Conservation (phyloP, 2,329 filamentous ascomycete genomes). For the Raffaelea arxii region DNA sequence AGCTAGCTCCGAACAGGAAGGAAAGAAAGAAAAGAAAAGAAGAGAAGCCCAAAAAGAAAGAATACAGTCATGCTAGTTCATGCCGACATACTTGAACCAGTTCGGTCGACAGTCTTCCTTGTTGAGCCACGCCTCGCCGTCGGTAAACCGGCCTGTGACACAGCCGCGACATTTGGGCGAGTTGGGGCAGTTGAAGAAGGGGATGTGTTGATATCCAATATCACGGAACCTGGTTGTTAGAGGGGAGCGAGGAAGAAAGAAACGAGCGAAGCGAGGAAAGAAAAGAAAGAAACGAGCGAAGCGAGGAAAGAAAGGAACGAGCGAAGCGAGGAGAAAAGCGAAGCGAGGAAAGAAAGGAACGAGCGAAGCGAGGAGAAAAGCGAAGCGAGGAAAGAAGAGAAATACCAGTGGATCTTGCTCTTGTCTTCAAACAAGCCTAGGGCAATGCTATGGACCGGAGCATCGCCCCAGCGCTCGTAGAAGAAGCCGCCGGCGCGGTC, state of each 20-base stretch:
- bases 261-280: too few species aligned
- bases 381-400: conserved; percentile 11
- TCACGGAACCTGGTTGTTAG: conserved; percentile 74
- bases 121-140: conserved; percentile 75
- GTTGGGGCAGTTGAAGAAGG: conserved; percentile 98
- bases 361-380: too few species aligned
- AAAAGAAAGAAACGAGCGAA: too few species aligned
- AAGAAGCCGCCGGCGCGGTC: conserved; percentile 95
- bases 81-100: conserved; percentile 93
- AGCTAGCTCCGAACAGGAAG: too few species aligned
- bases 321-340: too few species aligned
- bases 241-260: too few species aligned
- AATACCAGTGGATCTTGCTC: conserved; percentile 88
- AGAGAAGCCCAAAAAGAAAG: too few species aligned
- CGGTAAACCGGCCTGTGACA: conserved; percentile 76
- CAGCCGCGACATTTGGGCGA: conserved; percentile 75
- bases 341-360: too few species aligned
- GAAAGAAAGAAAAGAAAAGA: neutral
- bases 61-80: conserved; percentile 48
- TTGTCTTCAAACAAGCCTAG: conserved; percentile 86
- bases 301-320: neutral
- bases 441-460: conserved; percentile 90
- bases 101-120: conserved; percentile 90
- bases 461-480: conserved; percentile 98
- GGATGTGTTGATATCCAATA: conserved; percentile 96